Base-by-base conservation (phyloP, 2,329 filamentous ascomycete species). In the Talaromyces pinophilus region DNA sequence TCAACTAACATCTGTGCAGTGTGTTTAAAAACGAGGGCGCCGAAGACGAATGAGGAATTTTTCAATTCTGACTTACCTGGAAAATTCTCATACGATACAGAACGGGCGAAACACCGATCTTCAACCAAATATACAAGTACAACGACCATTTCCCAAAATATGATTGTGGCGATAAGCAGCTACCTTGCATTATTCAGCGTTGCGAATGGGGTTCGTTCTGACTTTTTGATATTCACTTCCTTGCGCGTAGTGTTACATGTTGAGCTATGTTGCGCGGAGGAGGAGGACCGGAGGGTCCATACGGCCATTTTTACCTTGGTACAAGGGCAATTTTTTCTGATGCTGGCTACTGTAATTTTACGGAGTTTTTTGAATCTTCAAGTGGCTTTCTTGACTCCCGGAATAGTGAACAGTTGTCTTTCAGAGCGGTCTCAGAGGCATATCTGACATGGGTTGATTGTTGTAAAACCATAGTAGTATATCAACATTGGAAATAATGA, bases 301-400 rank as follows among this genome's bases (percentile, higher is more conserved):
- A 48, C 28, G 40, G 15, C 57, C 15, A 30, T 50, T 38, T 62
- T n/a, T 46, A 33, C 46, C 17, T 63, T 54, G 48, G 52, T 60
- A 60, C 38, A 60, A 59, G 38, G 57, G 19, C n/a, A 28, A 60
- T 42, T 30, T 19, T 28, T 19, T 48, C 10, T 33, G 38, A 15
- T 42, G 19, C 40, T 48, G 62, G 52, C 33, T 17, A 71, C 67
- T 65, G 57, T 64, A 60, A 65, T 63, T 62, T 63, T 66, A 6
- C 46, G 77, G 78, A 60, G 76, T 79, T 42, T 17, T 42, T 57
- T 57, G 30, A 57, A 35, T 38, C 52, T 57, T 40, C 52, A 38
- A 38, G 5, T 17, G 2, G 22, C 10, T 17, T 35, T 35, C n/a
- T 57, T 25, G 19, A 25, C 33, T 38, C 33, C 22, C 25, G 25